Conservation (phyloP, 2,329 filamentous ascomycete genomes). For the Talaromyces piceae region DNA sequence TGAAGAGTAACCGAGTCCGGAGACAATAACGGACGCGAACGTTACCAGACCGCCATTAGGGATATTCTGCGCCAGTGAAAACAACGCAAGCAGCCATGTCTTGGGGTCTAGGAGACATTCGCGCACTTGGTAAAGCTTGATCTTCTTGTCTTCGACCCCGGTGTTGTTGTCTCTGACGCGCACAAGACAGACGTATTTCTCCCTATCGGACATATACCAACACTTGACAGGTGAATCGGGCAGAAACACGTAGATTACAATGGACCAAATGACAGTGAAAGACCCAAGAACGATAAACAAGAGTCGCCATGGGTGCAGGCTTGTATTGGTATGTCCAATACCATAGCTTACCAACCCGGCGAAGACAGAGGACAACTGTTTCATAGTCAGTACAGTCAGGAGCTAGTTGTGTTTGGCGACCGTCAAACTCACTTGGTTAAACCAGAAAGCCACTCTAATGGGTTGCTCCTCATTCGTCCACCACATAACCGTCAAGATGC, state of each 20-base stretch:
- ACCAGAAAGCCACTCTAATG: conserved; percentile 7
- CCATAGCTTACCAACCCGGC: conserved; percentile 27
- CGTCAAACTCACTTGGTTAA: conserved; percentile 7
- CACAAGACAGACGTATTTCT: conserved; percentile 18
- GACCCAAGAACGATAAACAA: conserved; percentile 17
- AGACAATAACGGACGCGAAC: conserved; percentile 23
- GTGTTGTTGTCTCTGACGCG: conserved; percentile 19
- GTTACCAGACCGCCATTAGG: conserved; percentile 24
- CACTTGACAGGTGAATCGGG: conserved; percentile 17
- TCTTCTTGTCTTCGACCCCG: conserved; percentile 31
- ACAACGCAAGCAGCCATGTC: conserved; percentile 19
- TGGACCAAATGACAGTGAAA: conserved; percentile 17
- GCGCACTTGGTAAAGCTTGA: conserved; percentile 36
- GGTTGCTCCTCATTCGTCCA: conserved; percentile 8
- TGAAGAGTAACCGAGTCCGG: conserved; percentile 17
- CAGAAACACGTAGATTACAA: conserved; percentile 14
- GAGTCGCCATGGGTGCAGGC: conserved; percentile 15
- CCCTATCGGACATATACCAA: conserved; percentile 16
- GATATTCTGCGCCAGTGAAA: conserved; percentile 17
- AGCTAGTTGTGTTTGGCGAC: conserved; percentile 9
- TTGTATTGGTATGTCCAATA: conserved; percentile 25
- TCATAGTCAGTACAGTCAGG: conserved; percentile 8
- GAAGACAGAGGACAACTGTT: conserved; percentile 23
- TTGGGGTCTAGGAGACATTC: conserved; percentile 32
- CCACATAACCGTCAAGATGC: conserved; percentile 10